Conservation (phyloP, 2,329 filamentous ascomycete species). For the Aulographum hederae region DNA sequence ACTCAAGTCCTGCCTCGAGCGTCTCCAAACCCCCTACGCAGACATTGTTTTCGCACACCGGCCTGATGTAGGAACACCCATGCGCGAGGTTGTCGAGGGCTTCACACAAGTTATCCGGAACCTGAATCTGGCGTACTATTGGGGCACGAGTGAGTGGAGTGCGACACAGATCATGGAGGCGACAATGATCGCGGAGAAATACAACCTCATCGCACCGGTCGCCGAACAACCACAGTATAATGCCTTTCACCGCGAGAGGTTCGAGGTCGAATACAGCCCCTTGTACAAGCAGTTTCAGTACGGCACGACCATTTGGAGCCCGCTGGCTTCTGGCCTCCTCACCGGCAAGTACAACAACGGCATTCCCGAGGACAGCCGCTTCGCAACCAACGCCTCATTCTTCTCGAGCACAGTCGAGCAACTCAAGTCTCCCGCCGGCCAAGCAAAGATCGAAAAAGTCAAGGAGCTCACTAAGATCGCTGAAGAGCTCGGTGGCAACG, state of each 20-base stretch:
- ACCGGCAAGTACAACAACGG: slow-evolving; percentile 48
- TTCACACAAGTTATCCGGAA: slow-evolving; percentile 33
- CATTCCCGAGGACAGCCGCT: slow-evolving; percentile 41
- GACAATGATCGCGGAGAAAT: slow-evolving; percentile 32
- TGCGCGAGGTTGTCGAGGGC: slow-evolving; percentile 42
- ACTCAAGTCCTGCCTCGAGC: slow-evolving; percentile 36
- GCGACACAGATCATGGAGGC: slow-evolving; percentile 42
- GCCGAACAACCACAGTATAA: slow-evolving; percentile 41
- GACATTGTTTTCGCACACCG: slow-evolving; percentile 46
- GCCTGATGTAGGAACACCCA: slow-evolving; percentile 37
- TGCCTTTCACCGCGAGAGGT: slow-evolving; percentile 40
- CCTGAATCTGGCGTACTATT: slow-evolving; percentile 44
- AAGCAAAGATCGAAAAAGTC: slow-evolving; percentile 39
- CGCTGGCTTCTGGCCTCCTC: slow-evolving; percentile 36
- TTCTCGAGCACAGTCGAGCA: slow-evolving; percentile 37
- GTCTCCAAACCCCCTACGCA: slow-evolving; percentile 47
- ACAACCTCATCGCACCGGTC: slow-evolving; percentile 39
- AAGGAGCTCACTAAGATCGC: slow-evolving; percentile 32
- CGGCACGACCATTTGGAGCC: slow-evolving; percentile 38
- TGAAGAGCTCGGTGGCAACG: slow-evolving; percentile 28
- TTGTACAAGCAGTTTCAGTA: slow-evolving; percentile 38
- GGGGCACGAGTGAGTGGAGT: slow-evolving; percentile 44
- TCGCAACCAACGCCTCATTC: slow-evolving; percentile 37
- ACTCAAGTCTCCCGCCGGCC: slow-evolving; percentile 29
- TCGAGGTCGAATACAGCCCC: slow-evolving; percentile 42